Base-by-base conservation (phyloP, 768 basidiomycete genomes). In the Serendipita vermifera region DNA sequence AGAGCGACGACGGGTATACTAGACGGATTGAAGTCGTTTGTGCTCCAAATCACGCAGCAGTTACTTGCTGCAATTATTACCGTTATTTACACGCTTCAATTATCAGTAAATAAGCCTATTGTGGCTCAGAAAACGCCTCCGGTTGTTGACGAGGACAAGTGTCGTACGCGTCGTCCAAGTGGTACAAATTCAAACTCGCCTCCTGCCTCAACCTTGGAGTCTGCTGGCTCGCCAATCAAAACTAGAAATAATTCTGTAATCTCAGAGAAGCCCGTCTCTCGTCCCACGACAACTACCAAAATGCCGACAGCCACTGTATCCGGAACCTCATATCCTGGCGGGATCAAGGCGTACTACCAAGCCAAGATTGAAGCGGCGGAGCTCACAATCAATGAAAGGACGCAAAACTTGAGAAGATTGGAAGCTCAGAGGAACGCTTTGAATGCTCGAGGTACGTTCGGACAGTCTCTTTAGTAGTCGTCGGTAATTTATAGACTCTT, bases 341-440 rank as follows among this genome's bases (percentile, higher is more conserved):
- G 86, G 31, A 77, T 89, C 46, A 86, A 91, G 65, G 80, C 85
- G 0, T 99, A 94, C 74, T 97, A 93, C 66, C 87, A 92, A 67
- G 83, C 89, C 15, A 99, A 97, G 73, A 97, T 97, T 33, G 92
- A 97, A 66, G 75, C 85, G 6, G 85, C 92, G 1, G 94, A 98
- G 64, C 75, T 96, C 27, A 77, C 87, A 38, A 96, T 97, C 61
- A 96, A 93, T 70, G 82, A 91, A 70, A 94, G 92, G 69, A 96
- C 93, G 0, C 92, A 97, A 74, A 97, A 98, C 71, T 67, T 99
- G 56, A 77, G 94, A 22, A 86, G 94, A 56, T 72, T 98, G 63
- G 94, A 99, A 71, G 96, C 94, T 5, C 93, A 97, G 67, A 77
- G 96, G 59, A 99, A 99, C 78, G 89, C 94, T 6, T 70, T 99